These are phyloP conservation scores for Sarcocystis neurona DNA, from an alignment of 169 alveolate genomes.

Conservation along the genomic window DNA sequence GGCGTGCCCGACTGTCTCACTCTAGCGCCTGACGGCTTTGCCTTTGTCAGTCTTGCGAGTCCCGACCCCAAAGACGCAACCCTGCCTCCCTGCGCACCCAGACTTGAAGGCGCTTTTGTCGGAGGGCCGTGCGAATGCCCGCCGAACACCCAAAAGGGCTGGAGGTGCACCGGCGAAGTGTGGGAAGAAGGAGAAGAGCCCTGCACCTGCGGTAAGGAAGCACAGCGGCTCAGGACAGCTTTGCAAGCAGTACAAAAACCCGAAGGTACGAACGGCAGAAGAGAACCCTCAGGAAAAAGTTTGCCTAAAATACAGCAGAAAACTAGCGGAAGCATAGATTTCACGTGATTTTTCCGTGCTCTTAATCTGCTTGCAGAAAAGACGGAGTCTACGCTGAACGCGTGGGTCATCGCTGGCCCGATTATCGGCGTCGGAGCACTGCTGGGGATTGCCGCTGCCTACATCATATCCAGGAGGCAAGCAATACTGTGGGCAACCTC, in stretches of 20 bases:
- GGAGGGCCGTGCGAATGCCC: not conserved
- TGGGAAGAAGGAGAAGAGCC: not conserved
- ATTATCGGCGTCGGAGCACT: not conserved
- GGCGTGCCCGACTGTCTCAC: conserved; percentile 53
- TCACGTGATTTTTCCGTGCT: not conserved
- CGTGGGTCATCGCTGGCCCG: conserved; percentile 23
- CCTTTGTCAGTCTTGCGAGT: conserved; percentile 39
- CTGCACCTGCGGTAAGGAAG: too few relatives aligned
- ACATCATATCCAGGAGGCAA: not conserved
- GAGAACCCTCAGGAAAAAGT: too few relatives aligned
- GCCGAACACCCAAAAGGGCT: not conserved
- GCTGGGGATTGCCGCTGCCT: not conserved
- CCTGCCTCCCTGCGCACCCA: conserved; percentile 54
- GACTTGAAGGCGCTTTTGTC: not conserved
- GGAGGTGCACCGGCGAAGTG: not conserved
- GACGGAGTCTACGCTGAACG: not conserved
- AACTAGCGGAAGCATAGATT: not conserved
- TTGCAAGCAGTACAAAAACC: too few relatives aligned
- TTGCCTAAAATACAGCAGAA: too few relatives aligned
- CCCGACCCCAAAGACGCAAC: conserved; percentile 32
- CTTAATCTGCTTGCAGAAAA: not conserved
- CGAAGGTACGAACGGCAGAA: too few relatives aligned
- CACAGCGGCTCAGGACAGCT: too few relatives aligned
- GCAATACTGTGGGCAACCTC: not conserved
- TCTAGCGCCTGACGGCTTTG: conserved; percentile 16